Conservation (phyloP, 176 grass and related monocot genomes). For the Aechmea fasciata region DNA sequence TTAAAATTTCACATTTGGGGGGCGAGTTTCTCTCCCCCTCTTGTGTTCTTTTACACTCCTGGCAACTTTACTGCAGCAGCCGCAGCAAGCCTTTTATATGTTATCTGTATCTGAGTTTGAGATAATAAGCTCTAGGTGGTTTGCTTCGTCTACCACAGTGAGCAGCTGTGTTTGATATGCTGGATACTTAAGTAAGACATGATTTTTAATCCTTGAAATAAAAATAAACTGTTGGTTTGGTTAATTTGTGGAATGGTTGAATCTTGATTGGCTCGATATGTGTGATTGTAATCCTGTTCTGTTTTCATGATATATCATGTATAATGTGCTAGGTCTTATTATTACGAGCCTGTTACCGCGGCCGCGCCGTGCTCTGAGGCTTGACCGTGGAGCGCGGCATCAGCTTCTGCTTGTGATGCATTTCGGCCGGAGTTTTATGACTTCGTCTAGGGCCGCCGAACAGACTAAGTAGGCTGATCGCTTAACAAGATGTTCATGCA, state of each 20-base stretch:
- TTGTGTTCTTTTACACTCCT: conserved; percentile 11
- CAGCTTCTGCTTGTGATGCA: too few species aligned
- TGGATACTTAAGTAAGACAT: not conserved
- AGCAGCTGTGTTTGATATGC: conserved; percentile 11
- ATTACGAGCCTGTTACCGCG: too few species aligned
- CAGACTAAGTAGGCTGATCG: too few species aligned
- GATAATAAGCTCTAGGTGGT: conserved; percentile 57
- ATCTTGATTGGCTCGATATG: too few species aligned
- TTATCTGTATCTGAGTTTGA: conserved; percentile 21
- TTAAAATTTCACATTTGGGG: not conserved
- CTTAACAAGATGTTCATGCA: too few species aligned
- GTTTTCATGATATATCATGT: too few species aligned
- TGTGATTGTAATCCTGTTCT: too few species aligned
- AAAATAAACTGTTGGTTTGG: not conserved
- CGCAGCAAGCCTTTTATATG: conserved; percentile 33
- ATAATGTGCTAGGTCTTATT: too few species aligned
- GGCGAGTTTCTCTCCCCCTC: not conserved
- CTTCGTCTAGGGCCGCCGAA: too few species aligned
- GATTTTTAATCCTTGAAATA: not conserved
- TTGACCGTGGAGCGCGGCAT: too few species aligned
- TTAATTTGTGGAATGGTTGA: not conserved
- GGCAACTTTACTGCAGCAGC: conserved; percentile 46
- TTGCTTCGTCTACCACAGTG: conserved; percentile 67
- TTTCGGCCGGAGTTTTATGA: too few species aligned
- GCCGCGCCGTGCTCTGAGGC: too few species aligned